Conservation (phyloP, 257 asterid species). For the Apocynum venetum region DNA sequence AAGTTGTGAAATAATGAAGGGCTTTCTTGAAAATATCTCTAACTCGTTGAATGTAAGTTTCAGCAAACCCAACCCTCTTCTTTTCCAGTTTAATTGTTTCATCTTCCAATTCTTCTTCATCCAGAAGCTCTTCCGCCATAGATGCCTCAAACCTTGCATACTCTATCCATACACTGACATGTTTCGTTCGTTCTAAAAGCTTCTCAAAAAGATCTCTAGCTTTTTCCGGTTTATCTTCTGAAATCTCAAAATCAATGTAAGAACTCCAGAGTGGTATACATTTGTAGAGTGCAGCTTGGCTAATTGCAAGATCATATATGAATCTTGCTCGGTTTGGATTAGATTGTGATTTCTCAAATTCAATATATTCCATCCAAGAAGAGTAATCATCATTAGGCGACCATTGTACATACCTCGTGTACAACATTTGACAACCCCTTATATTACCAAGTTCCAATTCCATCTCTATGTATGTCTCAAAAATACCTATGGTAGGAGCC, state of each 20-base stretch:
- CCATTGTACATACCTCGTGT: conserved; percentile 54
- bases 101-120: background rate
- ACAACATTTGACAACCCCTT: conserved; percentile 46
- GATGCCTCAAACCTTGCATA: conserved; percentile 80
- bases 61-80: background rate
- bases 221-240: conserved; percentile 53
- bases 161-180: conserved; percentile 75
- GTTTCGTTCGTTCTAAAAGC: conserved; percentile 63
- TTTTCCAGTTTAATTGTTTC: background rate
- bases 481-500: conserved; percentile 20
- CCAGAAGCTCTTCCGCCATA: conserved; percentile 36
- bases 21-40: background rate
- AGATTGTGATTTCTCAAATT: conserved; percentile 48
- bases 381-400: conserved; percentile 47
- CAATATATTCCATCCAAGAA: conserved; percentile 56
- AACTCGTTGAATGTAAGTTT: background rate
- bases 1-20: background rate
- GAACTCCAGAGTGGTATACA: conserved; percentile 32
- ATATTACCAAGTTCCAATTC: conserved; percentile 57
- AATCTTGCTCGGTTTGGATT: conserved; percentile 66
- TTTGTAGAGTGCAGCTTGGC: conserved; percentile 37
- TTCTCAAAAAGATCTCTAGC: conserved; percentile 68
- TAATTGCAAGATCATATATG: conserved; percentile 59
- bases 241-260: conserved; percentile 75
- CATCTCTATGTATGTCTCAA: conserved; percentile 37